Base-by-base conservation (phyloP, 2,329 filamentous ascomycete species). In the Davidsoniella eucalypti region DNA sequence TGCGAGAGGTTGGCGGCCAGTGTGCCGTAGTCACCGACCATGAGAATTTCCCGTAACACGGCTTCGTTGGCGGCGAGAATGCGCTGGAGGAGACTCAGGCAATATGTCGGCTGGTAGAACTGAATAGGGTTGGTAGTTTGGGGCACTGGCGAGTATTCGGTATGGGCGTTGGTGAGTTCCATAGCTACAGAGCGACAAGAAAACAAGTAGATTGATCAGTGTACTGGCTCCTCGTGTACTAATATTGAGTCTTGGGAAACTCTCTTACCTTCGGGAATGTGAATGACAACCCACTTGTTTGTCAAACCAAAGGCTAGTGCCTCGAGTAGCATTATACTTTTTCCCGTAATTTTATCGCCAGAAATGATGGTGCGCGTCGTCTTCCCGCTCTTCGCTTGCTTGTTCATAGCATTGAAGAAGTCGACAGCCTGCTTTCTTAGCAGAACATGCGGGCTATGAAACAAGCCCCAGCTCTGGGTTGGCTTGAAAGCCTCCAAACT, bases 401-500 rank as follows among this genome's bases (percentile, higher is more conserved):
- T 71, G 7, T 69, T 64, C 58, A 94, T 72, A 56, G 72, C 69
- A 58, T 68, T 69, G n/a, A 76, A 74, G 58, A 95, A 59, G 54
- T 84, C 73, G 39, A 84, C 68, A n/a, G 83, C 84, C 69, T 95
- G 86, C 52, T 75, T 71, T 57, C 88, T 76, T 55, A 94, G 69
- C 61, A 98, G 68, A 49, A 82, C 76, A 51, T 84, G 84, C 23
- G 92, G 92, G 56, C 79, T 75, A 57, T 85, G 71, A 66, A 96
- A 98, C 59, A 94, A 68, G 53, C 73, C 76, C 88, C 92, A 98
- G 56, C 76, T 80, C 71, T 96, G 92, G 21, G 79, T 84, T 18
- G 79, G 72, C 74, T 94, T 94, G 72, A 98, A 98, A 3, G 86
- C 87, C 61, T 94, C 85, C 49, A 84, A 72, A n/a, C 80, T 75